A percentile compares a stretch with the other conserved stretches of the same genome.
Conservation (phyloP, 1,139 yeast species). For the Candida sp. region DNA sequence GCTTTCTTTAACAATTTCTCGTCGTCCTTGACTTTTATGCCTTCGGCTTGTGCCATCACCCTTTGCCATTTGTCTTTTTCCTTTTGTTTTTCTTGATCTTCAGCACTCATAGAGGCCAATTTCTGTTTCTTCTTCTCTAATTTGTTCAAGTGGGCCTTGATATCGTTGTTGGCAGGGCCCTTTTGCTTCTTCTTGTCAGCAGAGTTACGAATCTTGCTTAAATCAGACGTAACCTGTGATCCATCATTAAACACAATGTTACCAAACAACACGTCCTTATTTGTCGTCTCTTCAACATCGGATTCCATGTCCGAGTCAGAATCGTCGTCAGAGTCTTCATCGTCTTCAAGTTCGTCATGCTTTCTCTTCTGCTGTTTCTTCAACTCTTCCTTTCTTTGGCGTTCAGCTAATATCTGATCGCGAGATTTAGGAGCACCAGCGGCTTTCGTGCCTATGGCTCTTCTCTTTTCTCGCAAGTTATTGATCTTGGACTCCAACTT, state of each 20-base stretch:
- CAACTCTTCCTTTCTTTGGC: conserved; percentile 46
- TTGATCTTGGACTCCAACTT: conserved; percentile 77
- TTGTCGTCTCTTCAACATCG: conserved; percentile 35
- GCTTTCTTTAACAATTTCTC: conserved; percentile 88
- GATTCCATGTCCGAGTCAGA: not conserved
- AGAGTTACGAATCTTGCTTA: conserved; percentile 57
- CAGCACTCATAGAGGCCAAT: conserved; percentile 61
- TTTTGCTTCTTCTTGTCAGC: conserved; percentile 60
- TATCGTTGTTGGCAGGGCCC: conserved; percentile 87
- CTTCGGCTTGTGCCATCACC: conserved; percentile 88
- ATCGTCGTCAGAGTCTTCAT: not conserved
- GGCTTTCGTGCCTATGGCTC: conserved; percentile 86
- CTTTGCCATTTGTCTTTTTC: conserved; percentile 87
- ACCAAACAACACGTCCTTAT: conserved; percentile 67
- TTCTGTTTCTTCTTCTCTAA: conserved; percentile 77
- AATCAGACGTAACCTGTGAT: conserved; percentile 77
- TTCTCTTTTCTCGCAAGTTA: conserved; percentile 76
- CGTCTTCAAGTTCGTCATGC: conserved; percentile 36
- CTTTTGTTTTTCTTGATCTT: conserved; percentile 60
- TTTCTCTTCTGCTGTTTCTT: conserved; percentile 42
- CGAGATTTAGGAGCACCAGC: conserved; percentile 85
- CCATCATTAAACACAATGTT: conserved; percentile 88
- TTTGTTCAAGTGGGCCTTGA: conserved; percentile 79
- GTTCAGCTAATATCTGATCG: conserved; percentile 72
- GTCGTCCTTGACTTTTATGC: conserved; percentile 86